Evolutionary conservation across 1,284 basidiomycete species (phyloP), one percentile per base, ranked within the genome.

Genomic region (Trichosporon asahii): DNA sequence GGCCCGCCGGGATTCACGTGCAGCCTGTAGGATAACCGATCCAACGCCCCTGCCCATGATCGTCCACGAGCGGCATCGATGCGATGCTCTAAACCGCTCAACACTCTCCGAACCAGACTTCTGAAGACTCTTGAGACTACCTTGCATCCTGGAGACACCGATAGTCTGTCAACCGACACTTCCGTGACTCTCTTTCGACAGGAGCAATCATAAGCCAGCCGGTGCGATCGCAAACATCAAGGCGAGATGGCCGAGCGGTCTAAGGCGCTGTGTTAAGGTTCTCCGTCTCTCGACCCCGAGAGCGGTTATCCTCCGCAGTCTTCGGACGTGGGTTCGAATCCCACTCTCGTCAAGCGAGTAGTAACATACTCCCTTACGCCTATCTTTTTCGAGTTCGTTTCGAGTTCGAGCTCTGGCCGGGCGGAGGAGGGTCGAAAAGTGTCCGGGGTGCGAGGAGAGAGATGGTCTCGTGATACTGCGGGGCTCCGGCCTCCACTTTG

Each of bases 261-360:
- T 68, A 72, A 72, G 71, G 68, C 68, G 71, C 68, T 69, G 67
- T 70, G 69, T 71, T 73, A 69, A 70, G 67, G 66, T 66, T 33
- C 15, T 31, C 29, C 29, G 27, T 60, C 15, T 29, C 27, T 61
- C 57, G 18, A 29, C 57, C n/a, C 29, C 57, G 57, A 60, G 55
- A 61, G 57, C 29, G 18, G 57, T 31, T 18, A 15, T 61, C 55
- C 57, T 66, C 68, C 68, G 74, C 71, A 74, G 78, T 79, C 78
- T 79, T 79, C 78, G 78, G 78, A 76, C 78, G 78, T 80, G 78
- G 78, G 78, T 80, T 80, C 78, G 78, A 80, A 80, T 80, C 78
- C 78, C 78, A 79, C 77, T 77, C 71, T 70, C 68, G 68, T 70
- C 68, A 70, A 29, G 18, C 35, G 68, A 40, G 68, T 37, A 69